Evolutionary conservation across 2,329 filamentous ascomycete species (phyloP).

Genomic region (Colletotrichum sp.): DNA sequence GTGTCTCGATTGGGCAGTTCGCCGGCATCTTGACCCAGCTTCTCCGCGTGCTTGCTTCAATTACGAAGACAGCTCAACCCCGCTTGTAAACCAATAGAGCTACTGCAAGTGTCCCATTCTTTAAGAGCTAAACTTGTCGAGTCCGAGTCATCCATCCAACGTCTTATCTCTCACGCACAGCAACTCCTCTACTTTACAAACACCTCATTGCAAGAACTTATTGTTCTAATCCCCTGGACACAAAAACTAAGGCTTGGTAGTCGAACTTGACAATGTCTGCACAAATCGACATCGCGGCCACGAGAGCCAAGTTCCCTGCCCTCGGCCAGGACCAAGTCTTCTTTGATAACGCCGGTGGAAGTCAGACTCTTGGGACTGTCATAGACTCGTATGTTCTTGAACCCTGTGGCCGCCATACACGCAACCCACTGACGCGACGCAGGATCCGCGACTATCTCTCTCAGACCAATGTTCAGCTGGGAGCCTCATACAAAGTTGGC

Average conservation of each 20-base stretch:
- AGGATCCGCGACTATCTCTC: slow-evolving; percentile 71
- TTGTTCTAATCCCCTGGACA: not conserved
- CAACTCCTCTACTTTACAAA: not conserved
- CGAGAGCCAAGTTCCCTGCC: slow-evolving; percentile 71
- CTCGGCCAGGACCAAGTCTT: slow-evolving; percentile 71
- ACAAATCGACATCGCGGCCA: slow-evolving; percentile 51
- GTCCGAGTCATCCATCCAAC: not conserved
- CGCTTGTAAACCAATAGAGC: not conserved
- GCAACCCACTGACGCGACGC: slow-evolving; percentile 5
- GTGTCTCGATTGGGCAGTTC: slow-evolving; percentile 7
- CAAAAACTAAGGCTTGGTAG: not conserved
- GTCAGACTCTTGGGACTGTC: slow-evolving; percentile 71
- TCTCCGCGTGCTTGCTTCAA: not conserved
- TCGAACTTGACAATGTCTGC: not conserved
- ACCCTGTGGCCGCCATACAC: not conserved
- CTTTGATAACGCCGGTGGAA: slow-evolving; percentile 81
- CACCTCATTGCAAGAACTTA: not conserved
- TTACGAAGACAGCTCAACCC: not conserved
- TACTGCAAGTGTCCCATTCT: not conserved
- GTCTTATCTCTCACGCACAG: not conserved
- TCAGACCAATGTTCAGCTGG: slow-evolving; percentile 76
- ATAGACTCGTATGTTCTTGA: slow-evolving; percentile 62
- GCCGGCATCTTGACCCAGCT: not conserved
- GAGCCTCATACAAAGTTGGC: slow-evolving; percentile 70
- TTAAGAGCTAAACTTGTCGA: not conserved